Percentiles rank a stretch among this genome's conserved stretches.
Evolutionary conservation across 768 basidiomycete genomes (phyloP).

Genomic region (Cystobasidium tubakii): DNA sequence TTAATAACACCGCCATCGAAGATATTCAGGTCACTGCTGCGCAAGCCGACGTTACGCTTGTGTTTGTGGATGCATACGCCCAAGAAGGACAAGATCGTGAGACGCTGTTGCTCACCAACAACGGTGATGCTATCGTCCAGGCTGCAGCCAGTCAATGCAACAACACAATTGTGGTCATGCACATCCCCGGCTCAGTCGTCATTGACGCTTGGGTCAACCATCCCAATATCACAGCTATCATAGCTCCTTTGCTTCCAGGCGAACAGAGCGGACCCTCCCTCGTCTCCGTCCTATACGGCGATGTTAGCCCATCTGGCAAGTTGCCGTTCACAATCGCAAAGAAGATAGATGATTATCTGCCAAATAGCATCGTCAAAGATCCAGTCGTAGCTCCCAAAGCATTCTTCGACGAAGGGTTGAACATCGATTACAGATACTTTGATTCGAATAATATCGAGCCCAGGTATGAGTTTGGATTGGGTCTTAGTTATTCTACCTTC

Average conservation of each 20-base stretch:
- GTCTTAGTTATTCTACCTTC: conserved; percentile 40
- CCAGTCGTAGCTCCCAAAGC: conserved; percentile 45
- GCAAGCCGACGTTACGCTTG: conserved; percentile 27
- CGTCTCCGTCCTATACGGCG: conserved; percentile 57
- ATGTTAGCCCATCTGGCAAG: conserved; percentile 60
- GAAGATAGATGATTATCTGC: conserved; percentile 48
- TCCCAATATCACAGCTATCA: conserved; percentile 46
- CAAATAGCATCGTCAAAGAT: conserved; percentile 38
- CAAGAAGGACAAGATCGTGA: conserved; percentile 35
- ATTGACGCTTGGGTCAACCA: conserved; percentile 40
- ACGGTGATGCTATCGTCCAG: conserved; percentile 23
- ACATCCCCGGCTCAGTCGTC: conserved; percentile 35
- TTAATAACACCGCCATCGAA: conserved; percentile 33
- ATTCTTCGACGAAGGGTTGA: conserved; percentile 47
- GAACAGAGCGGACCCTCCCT: conserved; percentile 45
- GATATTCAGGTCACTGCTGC: conserved; percentile 14
- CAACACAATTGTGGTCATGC: conserved; percentile 37
- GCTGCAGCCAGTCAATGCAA: conserved; percentile 24
- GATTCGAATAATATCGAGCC: conserved; percentile 48
- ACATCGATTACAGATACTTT: conserved; percentile 49
- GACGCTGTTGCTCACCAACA: conserved; percentile 20
- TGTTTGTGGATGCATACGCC: conserved; percentile 32
- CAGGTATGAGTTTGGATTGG: conserved; percentile 50
- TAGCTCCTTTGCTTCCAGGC: conserved; percentile 33
- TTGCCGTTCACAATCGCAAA: conserved; percentile 52